Percentiles rank a stretch among this genome's conserved stretches.
These are phyloP conservation scores for Cucurbita moschata DNA, from an alignment of 306 rosid species.

Conservation along the genomic window DNA sequence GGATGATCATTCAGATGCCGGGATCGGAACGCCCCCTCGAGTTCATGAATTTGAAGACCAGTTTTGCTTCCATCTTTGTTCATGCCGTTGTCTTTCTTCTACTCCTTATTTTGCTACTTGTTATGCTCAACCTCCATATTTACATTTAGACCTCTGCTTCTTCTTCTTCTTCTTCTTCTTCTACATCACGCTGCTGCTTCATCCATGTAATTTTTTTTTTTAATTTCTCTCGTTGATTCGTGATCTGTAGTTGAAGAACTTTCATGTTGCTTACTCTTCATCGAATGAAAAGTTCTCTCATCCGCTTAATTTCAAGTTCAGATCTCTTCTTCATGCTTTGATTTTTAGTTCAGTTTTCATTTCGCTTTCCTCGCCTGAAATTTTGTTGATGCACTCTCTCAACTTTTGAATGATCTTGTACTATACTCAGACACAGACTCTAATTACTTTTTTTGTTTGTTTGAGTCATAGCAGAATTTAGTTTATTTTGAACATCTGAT, in stretches of 20 bases:
- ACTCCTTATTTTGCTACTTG: constrained; percentile 50
- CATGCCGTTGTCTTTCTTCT: constrained; percentile 71
- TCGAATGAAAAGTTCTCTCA: neutral
- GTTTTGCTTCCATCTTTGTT: constrained; percentile 60
- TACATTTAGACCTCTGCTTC: constrained; percentile 19
- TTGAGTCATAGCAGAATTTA: no score
- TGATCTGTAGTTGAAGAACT: neutral
- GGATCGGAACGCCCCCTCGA: constrained; percentile 51
- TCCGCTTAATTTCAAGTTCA: neutral
- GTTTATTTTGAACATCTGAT: no score
- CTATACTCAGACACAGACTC: no score
- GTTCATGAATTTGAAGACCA: constrained; percentile 82
- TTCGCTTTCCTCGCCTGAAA: neutral
- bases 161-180: no score
- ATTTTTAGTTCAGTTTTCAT: neutral
- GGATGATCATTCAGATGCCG: constrained; percentile 76
- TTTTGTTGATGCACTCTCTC: neutral
- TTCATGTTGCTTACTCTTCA: neutral
- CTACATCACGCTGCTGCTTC: no score
- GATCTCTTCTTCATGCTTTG: no score
- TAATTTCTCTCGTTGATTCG: no score
- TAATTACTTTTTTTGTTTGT: no score
- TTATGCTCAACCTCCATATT: constrained; percentile 59
- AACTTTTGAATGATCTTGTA: no score
- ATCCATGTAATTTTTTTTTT: no score